Conservation (phyloP, 441 rosid species). For the Bocquillonia castaneifolia region DNA sequence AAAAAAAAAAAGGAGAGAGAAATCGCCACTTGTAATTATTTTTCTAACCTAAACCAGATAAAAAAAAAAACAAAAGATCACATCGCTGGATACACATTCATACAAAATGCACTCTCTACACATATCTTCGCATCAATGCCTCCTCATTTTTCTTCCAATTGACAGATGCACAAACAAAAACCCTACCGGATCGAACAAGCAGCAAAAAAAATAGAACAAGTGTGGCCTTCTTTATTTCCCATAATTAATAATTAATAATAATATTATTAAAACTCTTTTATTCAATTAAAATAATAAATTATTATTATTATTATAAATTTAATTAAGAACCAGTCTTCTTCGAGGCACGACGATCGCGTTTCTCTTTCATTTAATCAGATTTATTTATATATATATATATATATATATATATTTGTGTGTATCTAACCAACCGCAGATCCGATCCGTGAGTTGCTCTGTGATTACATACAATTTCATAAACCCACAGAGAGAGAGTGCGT, state of each 20-base stretch:
- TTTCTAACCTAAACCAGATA: too few species aligned
- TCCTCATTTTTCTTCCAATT: too few species aligned
- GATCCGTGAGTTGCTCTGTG: slow-evolving; percentile 55
- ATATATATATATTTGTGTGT: too few species aligned
- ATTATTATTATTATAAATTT: too few species aligned
- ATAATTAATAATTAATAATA: background rate
- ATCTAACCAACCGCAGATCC: slow-evolving; percentile 46
- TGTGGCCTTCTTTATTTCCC: background rate
- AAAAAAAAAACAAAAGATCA: too few species aligned
- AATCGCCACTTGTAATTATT: too few species aligned
- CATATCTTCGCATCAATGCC: too few species aligned
- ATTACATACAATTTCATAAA: slow-evolving; percentile 23
- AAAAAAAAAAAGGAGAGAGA: too few species aligned
- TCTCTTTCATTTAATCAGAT: background rate
- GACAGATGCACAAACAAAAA: slow-evolving; percentile 21
- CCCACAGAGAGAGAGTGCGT: slow-evolving; percentile 17
- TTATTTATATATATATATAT: slow-evolving; percentile 12
- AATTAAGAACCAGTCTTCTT: slow-evolving; percentile 25
- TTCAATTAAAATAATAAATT: too few species aligned
- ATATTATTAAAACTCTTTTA: too few species aligned
- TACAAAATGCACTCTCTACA: slow-evolving; percentile 29
- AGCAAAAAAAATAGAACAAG: slow-evolving; percentile 18
- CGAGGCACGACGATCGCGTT: slow-evolving; percentile 30
- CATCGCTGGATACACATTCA: too few species aligned
- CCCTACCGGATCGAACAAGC: slow-evolving; percentile 30